Percentiles rank a stretch among this genome's conserved stretches.
These are phyloP conservation scores for Blastobotrys buckinghamii DNA, from an alignment of 1,139 yeast genomes.

Conservation along the genomic window DNA sequence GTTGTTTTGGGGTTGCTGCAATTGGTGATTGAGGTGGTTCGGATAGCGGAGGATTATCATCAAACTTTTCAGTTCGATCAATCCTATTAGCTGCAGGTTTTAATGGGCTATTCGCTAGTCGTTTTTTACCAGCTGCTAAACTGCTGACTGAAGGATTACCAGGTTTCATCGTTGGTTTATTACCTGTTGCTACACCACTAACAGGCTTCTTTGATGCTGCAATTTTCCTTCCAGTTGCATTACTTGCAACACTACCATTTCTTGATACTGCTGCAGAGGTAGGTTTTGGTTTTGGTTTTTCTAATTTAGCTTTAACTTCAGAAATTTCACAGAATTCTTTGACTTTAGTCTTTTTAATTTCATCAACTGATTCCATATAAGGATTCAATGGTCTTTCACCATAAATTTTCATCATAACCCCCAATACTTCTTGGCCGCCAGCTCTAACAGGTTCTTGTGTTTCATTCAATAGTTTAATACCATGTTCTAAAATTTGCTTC, in stretches of 20 bases:
- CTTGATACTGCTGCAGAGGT: constrained; percentile 17
- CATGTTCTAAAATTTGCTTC: constrained; percentile 49
- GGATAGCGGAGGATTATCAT: constrained; percentile 6
- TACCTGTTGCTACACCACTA: no score
- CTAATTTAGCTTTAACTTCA: constrained; percentile 43
- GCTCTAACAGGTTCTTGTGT: constrained; percentile 82
- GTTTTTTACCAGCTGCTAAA: constrained; percentile 9
- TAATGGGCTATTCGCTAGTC: constrained; percentile 12
- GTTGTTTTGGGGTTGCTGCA: constrained; percentile 13
- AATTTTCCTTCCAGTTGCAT: constrained; percentile 11
- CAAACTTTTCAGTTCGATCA: constrained; percentile 5
- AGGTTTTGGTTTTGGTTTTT: constrained; percentile 20
- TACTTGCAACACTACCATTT: constrained; percentile 17
- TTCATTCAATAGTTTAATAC: constrained; percentile 63
- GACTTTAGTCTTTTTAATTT: constrained; percentile 59
- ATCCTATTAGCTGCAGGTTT: constrained; percentile 8
- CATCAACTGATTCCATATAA: constrained; percentile 65
- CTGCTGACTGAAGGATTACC: constrained; percentile 5
- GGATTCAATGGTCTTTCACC: constrained; percentile 66
- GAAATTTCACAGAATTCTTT: constrained; percentile 52
- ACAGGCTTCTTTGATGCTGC: constrained; percentile 10
- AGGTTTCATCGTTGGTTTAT: background rate
- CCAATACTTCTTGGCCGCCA: constrained; percentile 72
- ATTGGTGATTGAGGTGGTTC: constrained; percentile 1
- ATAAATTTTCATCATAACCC: constrained; percentile 72